These are phyloP conservation scores for Epicoccum nigrum DNA, from an alignment of 2,329 filamentous ascomycete genomes.

Conservation along the genomic window DNA sequence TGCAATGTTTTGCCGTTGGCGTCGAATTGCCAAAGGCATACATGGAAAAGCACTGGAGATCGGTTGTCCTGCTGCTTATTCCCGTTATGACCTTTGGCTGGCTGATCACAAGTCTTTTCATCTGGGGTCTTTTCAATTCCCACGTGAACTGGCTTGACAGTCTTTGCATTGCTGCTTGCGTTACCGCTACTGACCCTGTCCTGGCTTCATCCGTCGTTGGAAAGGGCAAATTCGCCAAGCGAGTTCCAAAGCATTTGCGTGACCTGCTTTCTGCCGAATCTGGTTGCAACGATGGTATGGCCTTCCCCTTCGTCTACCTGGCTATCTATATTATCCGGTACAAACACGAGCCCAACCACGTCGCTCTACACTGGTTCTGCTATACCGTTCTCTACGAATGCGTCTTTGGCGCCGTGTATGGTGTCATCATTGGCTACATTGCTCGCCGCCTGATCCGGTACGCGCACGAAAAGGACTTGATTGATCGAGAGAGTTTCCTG, in stretches of 20 bases:
- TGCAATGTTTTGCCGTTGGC: slow-evolving; percentile 90
- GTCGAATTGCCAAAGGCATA: slow-evolving; percentile 91
- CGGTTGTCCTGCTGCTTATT: slow-evolving; percentile 83
- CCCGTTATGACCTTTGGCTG: slow-evolving; percentile 98
- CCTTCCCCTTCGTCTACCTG: slow-evolving; percentile 96
- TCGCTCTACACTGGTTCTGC: slow-evolving; percentile 86
- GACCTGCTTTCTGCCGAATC: slow-evolving; percentile 95
- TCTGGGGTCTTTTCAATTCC: slow-evolving; percentile 84
- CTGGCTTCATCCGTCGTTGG: slow-evolving; percentile 96
- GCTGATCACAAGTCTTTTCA: slow-evolving; percentile 88
- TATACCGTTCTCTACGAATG: slow-evolving; percentile 94
- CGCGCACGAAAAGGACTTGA: slow-evolving; percentile 82
- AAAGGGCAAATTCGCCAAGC: slow-evolving; percentile 98
- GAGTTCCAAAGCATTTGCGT: slow-evolving; percentile 95
- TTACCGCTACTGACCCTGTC: slow-evolving; percentile 96
- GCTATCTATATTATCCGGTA: slow-evolving; percentile 89
- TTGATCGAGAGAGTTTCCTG: slow-evolving; percentile 95
- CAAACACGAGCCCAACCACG: slow-evolving; percentile 68
- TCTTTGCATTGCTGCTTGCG: slow-evolving; percentile 85
- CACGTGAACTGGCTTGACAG: slow-evolving; percentile 87
- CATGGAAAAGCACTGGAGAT: slow-evolving; percentile 98
- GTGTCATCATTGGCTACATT: slow-evolving; percentile 85
- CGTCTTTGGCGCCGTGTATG: slow-evolving; percentile 87
- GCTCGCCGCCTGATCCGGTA: slow-evolving; percentile 89
- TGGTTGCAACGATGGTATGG: slow-evolving; percentile 99